Conservation (phyloP, 805 yeast genomes). For the Ogataea naganishii region DNA sequence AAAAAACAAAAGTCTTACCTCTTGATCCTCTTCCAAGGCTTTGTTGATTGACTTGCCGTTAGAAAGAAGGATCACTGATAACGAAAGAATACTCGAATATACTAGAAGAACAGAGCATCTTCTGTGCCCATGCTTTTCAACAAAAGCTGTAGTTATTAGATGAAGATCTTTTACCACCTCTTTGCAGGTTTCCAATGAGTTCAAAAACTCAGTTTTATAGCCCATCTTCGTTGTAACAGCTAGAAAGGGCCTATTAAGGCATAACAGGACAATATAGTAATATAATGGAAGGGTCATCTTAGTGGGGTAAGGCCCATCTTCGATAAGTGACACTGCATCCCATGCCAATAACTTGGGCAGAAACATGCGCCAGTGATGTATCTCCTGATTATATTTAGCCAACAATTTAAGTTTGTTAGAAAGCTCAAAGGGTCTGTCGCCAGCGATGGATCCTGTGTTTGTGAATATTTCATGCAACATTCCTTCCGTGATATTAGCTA, state of each 20-base stretch:
- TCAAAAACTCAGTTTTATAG: not conserved
- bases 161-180: slow-evolving; percentile 34
- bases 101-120: slow-evolving; percentile 38
- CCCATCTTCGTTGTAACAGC: slow-evolving; percentile 21
- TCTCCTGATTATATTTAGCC: slow-evolving; percentile 37
- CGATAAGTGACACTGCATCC: slow-evolving; percentile 31
- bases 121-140: slow-evolving; percentile 28
- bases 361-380: slow-evolving; percentile 40
- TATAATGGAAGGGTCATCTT: slow-evolving; percentile 43
- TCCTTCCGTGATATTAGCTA: slow-evolving; percentile 35
- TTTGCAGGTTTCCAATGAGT: slow-evolving; percentile 20
- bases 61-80: slow-evolving; percentile 7
- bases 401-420: slow-evolving; percentile 8
- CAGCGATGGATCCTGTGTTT: slow-evolving; percentile 3
- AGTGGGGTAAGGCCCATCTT: slow-evolving; percentile 44
- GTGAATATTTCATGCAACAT: slow-evolving; percentile 35
- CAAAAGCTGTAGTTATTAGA: slow-evolving; percentile 28
- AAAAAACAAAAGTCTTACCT: slow-evolving; percentile 20
- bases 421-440: slow-evolving; percentile 1
- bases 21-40: slow-evolving; percentile 26
- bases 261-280: slow-evolving; percentile 49
- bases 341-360: slow-evolving; percentile 43
- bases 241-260: slow-evolving; percentile 53
- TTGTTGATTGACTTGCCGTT: slow-evolving; percentile 3
- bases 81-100: slow-evolving; percentile 32